These are phyloP conservation scores for Kwoniella heveanensis DNA, from an alignment of 768 basidiomycete species.

Conservation along the genomic window DNA sequence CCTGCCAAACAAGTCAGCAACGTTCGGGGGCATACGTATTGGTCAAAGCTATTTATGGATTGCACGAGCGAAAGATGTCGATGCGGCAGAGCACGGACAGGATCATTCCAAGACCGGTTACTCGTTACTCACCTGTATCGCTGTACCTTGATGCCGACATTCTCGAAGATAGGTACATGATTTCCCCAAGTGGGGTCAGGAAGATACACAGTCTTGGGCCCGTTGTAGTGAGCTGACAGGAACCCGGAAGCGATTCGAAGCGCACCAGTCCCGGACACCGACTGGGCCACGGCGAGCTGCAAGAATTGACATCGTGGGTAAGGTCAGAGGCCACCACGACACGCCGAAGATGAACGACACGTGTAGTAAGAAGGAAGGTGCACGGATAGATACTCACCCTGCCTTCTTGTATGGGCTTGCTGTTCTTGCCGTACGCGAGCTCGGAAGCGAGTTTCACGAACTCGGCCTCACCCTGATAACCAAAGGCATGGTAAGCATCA, in stretches of 20 bases:
- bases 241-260: conserved; percentile 93
- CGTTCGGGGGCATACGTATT: no score
- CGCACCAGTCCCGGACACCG: conserved; percentile 97
- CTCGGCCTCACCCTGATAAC: conserved; percentile 69
- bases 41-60: no score
- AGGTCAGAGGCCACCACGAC: no score
- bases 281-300: conserved; percentile 85
- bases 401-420: conserved; percentile 66
- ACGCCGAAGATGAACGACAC: no score
- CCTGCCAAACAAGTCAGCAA: conserved; percentile 40
- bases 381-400: conserved; percentile 59
- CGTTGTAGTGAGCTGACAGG: conserved; percentile 78
- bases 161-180: conserved; percentile 87
- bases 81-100: no score
- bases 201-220: conserved; percentile 72
- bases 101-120: no score
- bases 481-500: background rate
- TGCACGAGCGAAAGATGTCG: no score
- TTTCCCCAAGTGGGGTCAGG: conserved; percentile 95
- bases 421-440: conserved; percentile 82
- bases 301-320: no score
- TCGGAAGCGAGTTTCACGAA: conserved; percentile 83
- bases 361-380: background rate
- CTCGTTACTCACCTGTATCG: conserved; percentile 61
- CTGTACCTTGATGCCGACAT: conserved; percentile 80